These are phyloP conservation scores for Mycosphaerella arachidis DNA, from an alignment of 2,329 filamentous ascomycete genomes.

Conservation along the genomic window DNA sequence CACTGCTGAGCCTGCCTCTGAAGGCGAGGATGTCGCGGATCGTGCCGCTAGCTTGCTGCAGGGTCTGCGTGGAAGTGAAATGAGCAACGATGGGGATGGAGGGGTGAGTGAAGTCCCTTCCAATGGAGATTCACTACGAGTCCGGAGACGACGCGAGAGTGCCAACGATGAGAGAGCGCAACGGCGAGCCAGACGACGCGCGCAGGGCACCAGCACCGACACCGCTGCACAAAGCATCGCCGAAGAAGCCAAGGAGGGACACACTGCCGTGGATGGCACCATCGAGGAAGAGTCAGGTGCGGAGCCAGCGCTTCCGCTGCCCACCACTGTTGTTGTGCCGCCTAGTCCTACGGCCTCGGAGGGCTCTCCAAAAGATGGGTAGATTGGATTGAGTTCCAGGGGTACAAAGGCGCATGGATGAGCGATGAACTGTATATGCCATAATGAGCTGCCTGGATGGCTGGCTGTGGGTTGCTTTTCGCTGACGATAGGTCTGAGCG, in stretches of 20 bases:
- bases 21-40: slow-evolving; percentile 73
- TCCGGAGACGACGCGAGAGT: slow-evolving; percentile 65
- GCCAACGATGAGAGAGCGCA: slow-evolving; percentile 73
- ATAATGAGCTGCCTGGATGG: background rate
- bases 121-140: slow-evolving; percentile 38
- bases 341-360: slow-evolving; percentile 26
- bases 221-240: slow-evolving; percentile 29
- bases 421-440: background rate
- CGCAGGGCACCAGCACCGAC: slow-evolving; percentile 30
- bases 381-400: background rate
- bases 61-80: slow-evolving; percentile 66
- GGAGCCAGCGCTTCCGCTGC: slow-evolving; percentile 11
- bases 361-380: background rate
- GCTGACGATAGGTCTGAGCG: background rate
- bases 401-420: background rate
- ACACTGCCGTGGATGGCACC: background rate
- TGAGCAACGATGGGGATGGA: slow-evolving; percentile 56
- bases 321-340: slow-evolving; percentile 28
- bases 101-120: slow-evolving; percentile 28
- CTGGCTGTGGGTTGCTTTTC: background rate
- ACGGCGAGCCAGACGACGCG: slow-evolving; percentile 54
- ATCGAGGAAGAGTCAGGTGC: background rate
- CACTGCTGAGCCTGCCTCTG: slow-evolving; percentile 34
- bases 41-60: slow-evolving; percentile 79
- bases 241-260: slow-evolving; percentile 8